phyloP scores from a whole-genome alignment of 441 rosid genomes.

The Caryocar brasiliense region DNA sequence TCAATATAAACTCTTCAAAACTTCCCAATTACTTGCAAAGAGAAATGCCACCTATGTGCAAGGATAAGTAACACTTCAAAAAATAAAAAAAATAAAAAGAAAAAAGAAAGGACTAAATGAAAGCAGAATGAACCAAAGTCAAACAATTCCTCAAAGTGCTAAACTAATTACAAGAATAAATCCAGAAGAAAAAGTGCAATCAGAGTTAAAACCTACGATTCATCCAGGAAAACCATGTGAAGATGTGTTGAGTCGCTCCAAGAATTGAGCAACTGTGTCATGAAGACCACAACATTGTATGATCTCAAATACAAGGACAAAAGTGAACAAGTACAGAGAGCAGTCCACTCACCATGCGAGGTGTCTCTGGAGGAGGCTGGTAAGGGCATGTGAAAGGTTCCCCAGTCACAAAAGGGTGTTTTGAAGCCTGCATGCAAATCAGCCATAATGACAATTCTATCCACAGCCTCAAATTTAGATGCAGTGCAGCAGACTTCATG shows the following conservation, averaged over 20 bases:
- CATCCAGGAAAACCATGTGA: not conserved
- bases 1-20: no score
- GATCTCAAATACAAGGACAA: not conserved
- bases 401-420: slow-evolving; percentile 96
- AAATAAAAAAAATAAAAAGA: no score
- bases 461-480: not conserved
- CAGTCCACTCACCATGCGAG: slow-evolving; percentile 62
- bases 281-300: not conserved
- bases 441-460: slow-evolving; percentile 12
- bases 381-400: slow-evolving; percentile 95
- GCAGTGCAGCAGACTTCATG: slow-evolving; percentile 4
- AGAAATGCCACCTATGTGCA: no score
- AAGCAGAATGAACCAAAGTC: no score
- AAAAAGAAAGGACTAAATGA: no score
- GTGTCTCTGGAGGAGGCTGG: slow-evolving; percentile 74
- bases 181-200: not conserved
- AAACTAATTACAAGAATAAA: not conserved
- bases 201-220: not conserved
- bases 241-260: no score
- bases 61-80: no score
- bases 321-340: slow-evolving; percentile 1
- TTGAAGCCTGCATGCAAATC: slow-evolving; percentile 71
- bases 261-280: slow-evolving; percentile 2
- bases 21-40: no score
- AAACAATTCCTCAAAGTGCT: not conserved